A percentile compares a stretch with the other conserved stretches of the same genome.
Evolutionary conservation across 2,329 filamentous ascomycete species (phyloP).

Genomic region (Fusarium sp.): DNA sequence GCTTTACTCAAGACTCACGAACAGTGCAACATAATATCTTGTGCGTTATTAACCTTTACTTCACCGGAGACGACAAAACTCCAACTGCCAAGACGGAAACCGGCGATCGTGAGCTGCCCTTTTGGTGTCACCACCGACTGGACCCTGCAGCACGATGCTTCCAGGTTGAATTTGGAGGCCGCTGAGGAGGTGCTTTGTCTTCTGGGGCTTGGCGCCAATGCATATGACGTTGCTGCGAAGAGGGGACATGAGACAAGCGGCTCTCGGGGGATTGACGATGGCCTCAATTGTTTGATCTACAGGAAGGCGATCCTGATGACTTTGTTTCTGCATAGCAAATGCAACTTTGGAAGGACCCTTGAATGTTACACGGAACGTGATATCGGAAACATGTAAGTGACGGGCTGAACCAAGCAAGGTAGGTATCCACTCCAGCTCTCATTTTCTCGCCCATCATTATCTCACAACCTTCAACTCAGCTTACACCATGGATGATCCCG

Average conservation of each 20-base stretch:
- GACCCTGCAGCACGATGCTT: constrained; percentile 29
- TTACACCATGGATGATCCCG: constrained; percentile 42
- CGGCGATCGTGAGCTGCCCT: constrained; percentile 24
- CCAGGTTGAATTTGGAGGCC: constrained; percentile 26
- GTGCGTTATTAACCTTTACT: not conserved
- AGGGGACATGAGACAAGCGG: constrained; percentile 8
- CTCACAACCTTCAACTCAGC: constrained; percentile 36
- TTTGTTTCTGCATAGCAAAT: constrained; percentile 10
- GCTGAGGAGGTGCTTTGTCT: constrained; percentile 27
- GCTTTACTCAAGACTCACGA: not conserved
- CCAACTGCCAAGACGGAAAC: constrained; percentile 36
- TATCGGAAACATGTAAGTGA: constrained; percentile 31
- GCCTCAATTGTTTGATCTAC: constrained; percentile 32
- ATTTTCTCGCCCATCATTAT: constrained; percentile 38
- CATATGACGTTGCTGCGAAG: constrained; percentile 35
- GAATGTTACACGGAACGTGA: constrained; percentile 3
- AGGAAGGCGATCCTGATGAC: not conserved
- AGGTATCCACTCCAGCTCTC: constrained; percentile 29
- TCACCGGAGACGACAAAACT: not conserved
- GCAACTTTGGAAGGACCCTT: not conserved
- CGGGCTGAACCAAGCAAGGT: not conserved
- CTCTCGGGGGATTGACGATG: constrained; percentile 18
- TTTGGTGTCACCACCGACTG: constrained; percentile 21
- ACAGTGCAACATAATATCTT: not conserved
- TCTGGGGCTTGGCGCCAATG: constrained; percentile 28